These are phyloP conservation scores for Amanita pallidorosea DNA, from an alignment of 768 basidiomycete species.

Conservation along the genomic window DNA sequence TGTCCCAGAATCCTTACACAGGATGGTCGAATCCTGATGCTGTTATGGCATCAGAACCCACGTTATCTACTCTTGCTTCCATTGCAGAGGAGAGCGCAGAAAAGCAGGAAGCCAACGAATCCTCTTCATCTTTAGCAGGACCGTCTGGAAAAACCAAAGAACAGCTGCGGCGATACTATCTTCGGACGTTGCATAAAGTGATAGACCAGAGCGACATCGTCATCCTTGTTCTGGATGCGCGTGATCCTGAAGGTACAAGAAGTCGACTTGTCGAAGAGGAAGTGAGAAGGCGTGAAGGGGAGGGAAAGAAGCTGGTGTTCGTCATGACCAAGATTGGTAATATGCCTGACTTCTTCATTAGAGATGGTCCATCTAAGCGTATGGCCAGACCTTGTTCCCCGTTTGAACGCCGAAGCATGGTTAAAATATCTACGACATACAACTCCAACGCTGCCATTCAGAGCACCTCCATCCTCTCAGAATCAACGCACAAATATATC, in stretches of 20 bases:
- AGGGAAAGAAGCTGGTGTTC: slow-evolving; percentile 88
- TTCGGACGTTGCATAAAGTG: slow-evolving; percentile 80
- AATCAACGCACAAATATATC: slow-evolving; percentile 76
- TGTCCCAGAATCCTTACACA: slow-evolving; percentile 9
- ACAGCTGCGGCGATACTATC: slow-evolving; percentile 61
- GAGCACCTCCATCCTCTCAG: slow-evolving; percentile 65
- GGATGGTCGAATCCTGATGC: slow-evolving; percentile 39
- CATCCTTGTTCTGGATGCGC: slow-evolving; percentile 82
- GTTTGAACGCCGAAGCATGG: slow-evolving; percentile 84
- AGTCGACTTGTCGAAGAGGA: slow-evolving; percentile 93
- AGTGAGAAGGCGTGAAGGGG: slow-evolving; percentile 70
- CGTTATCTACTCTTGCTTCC: slow-evolving; percentile 47
- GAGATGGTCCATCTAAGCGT: neutral
- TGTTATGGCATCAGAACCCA: slow-evolving; percentile 67
- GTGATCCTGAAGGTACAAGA: slow-evolving; percentile 91
- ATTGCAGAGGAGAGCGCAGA: slow-evolving; percentile 29
- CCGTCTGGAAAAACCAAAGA: slow-evolving; percentile 43
- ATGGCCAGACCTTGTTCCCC: slow-evolving; percentile 76
- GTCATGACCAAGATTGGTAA: slow-evolving; percentile 95
- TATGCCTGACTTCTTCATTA: slow-evolving; percentile 14
- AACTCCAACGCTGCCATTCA: slow-evolving; percentile 90
- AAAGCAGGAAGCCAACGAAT: neutral
- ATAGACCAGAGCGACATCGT: slow-evolving; percentile 90
- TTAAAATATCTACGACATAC: slow-evolving; percentile 84
- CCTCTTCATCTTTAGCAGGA: neutral